Evolutionary conservation across 192 early-diverging fungal genomes (phyloP).

Genomic region (Coemansia sp.): DNA sequence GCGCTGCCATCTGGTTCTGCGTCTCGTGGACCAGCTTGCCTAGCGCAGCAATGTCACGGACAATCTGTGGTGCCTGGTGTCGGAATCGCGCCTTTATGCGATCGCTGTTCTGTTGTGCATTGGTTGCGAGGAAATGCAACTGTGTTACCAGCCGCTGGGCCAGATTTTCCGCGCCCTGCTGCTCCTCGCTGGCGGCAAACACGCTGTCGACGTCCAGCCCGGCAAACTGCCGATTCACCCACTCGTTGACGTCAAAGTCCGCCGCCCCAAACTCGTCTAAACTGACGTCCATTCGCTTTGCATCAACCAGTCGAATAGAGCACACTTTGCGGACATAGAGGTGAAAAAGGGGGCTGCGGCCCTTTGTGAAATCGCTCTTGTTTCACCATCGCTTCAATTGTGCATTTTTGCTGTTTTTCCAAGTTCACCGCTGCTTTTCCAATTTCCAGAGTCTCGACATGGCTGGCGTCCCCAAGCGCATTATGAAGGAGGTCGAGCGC

Average conservation of each 20-base stretch:
- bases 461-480: conserved; percentile 39
- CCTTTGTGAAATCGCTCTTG: too few relatives aligned
- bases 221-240: conserved; percentile 42
- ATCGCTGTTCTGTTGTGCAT: conserved; percentile 44
- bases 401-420: too few relatives aligned
- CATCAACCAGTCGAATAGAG: neutral
- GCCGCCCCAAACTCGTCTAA: conserved; percentile 33
- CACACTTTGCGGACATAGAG: neutral
- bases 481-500: conserved; percentile 90
- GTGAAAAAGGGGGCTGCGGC: neutral
- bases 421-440: too few relatives aligned
- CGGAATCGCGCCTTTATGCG: conserved; percentile 44
- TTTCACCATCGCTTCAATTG: too few relatives aligned
- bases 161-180: conserved; percentile 5
- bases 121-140: conserved; percentile 43
- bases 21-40: conserved; percentile 25
- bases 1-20: conserved; percentile 12
- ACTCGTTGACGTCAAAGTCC: conserved; percentile 31
- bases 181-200: too few relatives aligned
- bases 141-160: conserved; percentile 39
- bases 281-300: conserved; percentile 28
- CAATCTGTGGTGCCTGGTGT: conserved; percentile 34
- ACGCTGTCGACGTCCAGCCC: neutral
- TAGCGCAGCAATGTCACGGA: conserved; percentile 34
- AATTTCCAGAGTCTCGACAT: too few relatives aligned